A percentile compares a stretch with the other conserved stretches of the same genome.
These are phyloP conservation scores for Haplosporangium sp. DNA, from an alignment of 371 early-diverging fungal genomes.

Conservation along the genomic window DNA sequence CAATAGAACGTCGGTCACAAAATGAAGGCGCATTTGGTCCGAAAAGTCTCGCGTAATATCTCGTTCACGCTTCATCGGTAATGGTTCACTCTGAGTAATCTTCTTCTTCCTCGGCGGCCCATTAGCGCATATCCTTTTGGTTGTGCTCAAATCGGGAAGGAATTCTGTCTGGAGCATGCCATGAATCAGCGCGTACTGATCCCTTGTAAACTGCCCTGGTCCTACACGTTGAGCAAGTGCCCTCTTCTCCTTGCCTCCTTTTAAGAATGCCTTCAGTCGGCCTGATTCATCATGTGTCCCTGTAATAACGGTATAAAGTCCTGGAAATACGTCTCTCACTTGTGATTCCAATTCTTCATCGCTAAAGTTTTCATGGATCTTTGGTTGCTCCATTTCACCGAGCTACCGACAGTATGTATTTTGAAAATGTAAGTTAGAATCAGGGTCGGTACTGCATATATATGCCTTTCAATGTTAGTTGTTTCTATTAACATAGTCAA, in stretches of 20 bases:
- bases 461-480: no score
- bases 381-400: slow-evolving; percentile 20
- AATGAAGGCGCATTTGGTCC: slow-evolving; percentile 29
- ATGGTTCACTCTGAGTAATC: background rate
- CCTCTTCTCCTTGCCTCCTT: slow-evolving; percentile 33
- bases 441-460: background rate
- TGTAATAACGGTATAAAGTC: slow-evolving; percentile 23
- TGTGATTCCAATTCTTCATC: slow-evolving; percentile 26
- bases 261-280: slow-evolving; percentile 24
- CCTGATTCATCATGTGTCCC: slow-evolving; percentile 31
- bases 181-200: slow-evolving; percentile 20
- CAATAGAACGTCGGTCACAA: slow-evolving; percentile 40
- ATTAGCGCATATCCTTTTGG: slow-evolving; percentile 3
- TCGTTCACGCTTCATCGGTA: slow-evolving; percentile 29
- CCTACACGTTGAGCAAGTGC: slow-evolving; percentile 36
- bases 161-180: slow-evolving; percentile 37
- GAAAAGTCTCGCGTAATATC: slow-evolving; percentile 31
- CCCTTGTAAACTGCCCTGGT: slow-evolving; percentile 29
- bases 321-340: slow-evolving; percentile 20
- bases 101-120: background rate
- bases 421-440: background rate
- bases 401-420: slow-evolving; percentile 9
- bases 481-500: background rate
- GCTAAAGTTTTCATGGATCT: slow-evolving; percentile 5
- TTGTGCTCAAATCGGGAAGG: slow-evolving; percentile 32